phyloP scores from a whole-genome alignment of 2,329 filamentous ascomycete genomes.

The Penicillium sp. region DNA sequence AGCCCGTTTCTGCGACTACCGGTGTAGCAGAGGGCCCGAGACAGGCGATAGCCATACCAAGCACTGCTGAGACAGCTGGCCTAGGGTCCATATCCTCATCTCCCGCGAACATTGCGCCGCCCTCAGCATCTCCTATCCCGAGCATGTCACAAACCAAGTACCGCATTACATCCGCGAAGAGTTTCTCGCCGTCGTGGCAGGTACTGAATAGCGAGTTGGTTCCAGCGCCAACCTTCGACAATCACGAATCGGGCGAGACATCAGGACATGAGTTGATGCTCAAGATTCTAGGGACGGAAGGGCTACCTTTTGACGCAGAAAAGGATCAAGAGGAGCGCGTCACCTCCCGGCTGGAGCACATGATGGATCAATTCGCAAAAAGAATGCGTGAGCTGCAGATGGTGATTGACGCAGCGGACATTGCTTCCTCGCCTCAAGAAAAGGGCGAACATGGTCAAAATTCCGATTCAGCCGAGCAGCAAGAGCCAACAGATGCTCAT shows the following conservation, averaged over 20 bases:
- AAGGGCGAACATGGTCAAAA: neutral
- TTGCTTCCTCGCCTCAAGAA: neutral
- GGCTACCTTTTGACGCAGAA: conserved; percentile 18
- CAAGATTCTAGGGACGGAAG: conserved; percentile 39
- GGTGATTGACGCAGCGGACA: conserved; percentile 35
- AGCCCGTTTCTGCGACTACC: conserved; percentile 17
- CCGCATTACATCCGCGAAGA: conserved; percentile 62
- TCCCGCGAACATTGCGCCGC: conserved; percentile 11
- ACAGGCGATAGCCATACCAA: neutral
- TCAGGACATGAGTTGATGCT: conserved; percentile 45
- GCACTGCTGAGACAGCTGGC: conserved; percentile 2
- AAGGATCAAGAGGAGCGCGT: conserved; percentile 22
- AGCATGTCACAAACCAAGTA: conserved; percentile 25
- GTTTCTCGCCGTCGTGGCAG: conserved; percentile 69
- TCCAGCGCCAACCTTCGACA: conserved; percentile 59
- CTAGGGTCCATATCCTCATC: conserved; percentile 20
- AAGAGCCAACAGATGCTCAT: neutral
- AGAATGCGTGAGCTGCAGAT: conserved; percentile 39
- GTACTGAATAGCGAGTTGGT: conserved; percentile 50
- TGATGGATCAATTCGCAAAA: conserved; percentile 44
- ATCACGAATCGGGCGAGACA: conserved; percentile 46
- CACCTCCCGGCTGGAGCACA: conserved; percentile 36
- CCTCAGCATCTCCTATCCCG: conserved; percentile 3
- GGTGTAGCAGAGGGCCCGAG: neutral
- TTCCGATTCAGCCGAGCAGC: neutral